Evolutionary conservation across 2,329 filamentous ascomycete genomes (phyloP).

Genomic region (Pseudopithomyces maydicus): DNA sequence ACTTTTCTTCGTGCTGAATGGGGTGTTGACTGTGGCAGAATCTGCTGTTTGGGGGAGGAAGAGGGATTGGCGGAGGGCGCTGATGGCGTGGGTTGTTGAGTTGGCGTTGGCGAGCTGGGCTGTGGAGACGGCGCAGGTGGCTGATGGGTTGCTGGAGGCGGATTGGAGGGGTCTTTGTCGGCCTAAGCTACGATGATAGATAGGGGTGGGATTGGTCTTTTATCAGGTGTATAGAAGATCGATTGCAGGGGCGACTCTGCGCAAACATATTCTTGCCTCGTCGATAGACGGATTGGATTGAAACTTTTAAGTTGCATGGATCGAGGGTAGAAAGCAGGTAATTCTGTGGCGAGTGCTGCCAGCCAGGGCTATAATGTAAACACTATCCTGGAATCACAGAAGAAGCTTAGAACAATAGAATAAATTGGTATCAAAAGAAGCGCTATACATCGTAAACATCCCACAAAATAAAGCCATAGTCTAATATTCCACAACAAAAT

Average conservation of each 20-base stretch:
- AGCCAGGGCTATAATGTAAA: no score
- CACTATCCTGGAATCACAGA: not conserved
- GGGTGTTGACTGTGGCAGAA: constrained; percentile 38
- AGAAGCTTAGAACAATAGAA: not conserved
- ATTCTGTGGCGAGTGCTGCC: not conserved
- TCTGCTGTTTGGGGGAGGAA: constrained; percentile 43
- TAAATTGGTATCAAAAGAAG: constrained; percentile 2
- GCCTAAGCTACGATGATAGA: constrained; percentile 3
- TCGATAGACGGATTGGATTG: not conserved
- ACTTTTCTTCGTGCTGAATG: constrained; percentile 49
- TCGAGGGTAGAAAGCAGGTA: not conserved
- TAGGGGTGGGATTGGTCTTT: not conserved
- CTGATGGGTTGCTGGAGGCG: constrained; percentile 38
- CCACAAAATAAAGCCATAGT: not conserved
- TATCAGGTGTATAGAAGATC: not conserved
- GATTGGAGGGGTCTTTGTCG: constrained; percentile 38
- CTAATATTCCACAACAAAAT: constrained; percentile 5
- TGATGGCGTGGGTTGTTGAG: constrained; percentile 43
- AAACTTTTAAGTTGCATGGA: no score
- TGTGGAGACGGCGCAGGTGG: constrained; percentile 37
- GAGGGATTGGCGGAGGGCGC: constrained; percentile 37
- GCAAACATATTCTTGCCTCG: not conserved
- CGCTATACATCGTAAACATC: not conserved
- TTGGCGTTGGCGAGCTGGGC: constrained; percentile 42
- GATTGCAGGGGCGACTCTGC: no score